These are phyloP conservation scores for Boletus rubropictus DNA, from an alignment of 768 basidiomycete genomes.

Conservation along the genomic window DNA sequence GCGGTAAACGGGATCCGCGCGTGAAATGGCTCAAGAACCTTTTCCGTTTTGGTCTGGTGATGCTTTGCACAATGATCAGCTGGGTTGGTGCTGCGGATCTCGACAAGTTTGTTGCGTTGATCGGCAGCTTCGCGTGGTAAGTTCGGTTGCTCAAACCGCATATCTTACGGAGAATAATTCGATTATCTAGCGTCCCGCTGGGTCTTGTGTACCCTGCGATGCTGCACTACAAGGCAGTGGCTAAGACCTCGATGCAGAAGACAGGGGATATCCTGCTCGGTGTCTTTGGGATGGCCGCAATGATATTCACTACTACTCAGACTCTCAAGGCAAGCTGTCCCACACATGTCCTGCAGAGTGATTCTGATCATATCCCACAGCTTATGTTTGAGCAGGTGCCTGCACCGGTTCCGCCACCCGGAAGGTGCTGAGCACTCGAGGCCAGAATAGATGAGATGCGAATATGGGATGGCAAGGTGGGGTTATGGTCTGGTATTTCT, in stretches of 20 bases:
- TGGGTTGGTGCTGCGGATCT: constrained; percentile 81
- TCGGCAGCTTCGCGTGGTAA: constrained; percentile 92
- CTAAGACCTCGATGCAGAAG: constrained; percentile 63
- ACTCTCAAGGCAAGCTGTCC: constrained; percentile 53
- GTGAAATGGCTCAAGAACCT: constrained; percentile 98
- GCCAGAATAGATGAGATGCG: not conserved
- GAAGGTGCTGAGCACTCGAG: constrained; percentile 22
- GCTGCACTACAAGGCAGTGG: constrained; percentile 85
- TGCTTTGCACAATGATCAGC: constrained; percentile 76
- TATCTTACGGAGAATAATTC: constrained; percentile 10
- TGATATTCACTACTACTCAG: constrained; percentile 74
- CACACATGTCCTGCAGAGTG: not conserved
- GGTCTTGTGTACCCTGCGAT: constrained; percentile 93
- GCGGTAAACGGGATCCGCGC: constrained; percentile 71
- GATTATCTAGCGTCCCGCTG: constrained; percentile 66
- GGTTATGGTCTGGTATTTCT: not conserved
- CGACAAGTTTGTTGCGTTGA: constrained; percentile 92
- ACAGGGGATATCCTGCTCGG: constrained; percentile 66
- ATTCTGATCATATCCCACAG: constrained; percentile 30
- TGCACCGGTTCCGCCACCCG: constrained; percentile 34
- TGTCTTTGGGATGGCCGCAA: constrained; percentile 65
- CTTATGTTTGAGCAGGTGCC: constrained; percentile 54
- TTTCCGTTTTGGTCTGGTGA: constrained; percentile 70
- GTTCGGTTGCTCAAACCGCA: constrained; percentile 19
- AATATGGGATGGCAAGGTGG: constrained; percentile 2